These are phyloP conservation scores for Nakazawaea ernobii DNA, from an alignment of 805 yeast species.

Conservation along the genomic window DNA sequence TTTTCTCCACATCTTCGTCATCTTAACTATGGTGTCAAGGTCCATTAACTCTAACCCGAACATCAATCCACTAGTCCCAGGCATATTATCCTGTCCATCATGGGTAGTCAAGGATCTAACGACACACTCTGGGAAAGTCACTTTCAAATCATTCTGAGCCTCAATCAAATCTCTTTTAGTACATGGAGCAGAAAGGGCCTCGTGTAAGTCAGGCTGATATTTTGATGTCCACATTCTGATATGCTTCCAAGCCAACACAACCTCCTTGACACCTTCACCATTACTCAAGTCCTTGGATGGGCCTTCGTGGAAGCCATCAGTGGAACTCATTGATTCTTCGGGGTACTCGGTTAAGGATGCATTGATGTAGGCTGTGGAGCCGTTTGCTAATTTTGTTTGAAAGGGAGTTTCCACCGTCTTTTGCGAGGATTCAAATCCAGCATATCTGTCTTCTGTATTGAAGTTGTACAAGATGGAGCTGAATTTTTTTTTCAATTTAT, in stretches of 20 bases:
- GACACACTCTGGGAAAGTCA: slow-evolving; percentile 70
- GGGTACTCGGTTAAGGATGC: slow-evolving; percentile 17
- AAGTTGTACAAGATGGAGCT: slow-evolving; percentile 47
- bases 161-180: slow-evolving; percentile 67
- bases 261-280: slow-evolving; percentile 59
- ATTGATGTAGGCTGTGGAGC: slow-evolving; percentile 11
- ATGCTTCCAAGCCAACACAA: slow-evolving; percentile 75
- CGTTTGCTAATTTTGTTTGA: slow-evolving; percentile 33
- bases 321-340: slow-evolving; percentile 25
- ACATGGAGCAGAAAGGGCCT: slow-evolving; percentile 65
- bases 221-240: slow-evolving; percentile 68
- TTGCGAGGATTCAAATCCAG: slow-evolving; percentile 30
- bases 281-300: slow-evolving; percentile 26
- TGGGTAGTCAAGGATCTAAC: slow-evolving; percentile 66
- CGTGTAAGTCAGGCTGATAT: slow-evolving; percentile 65
- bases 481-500: slow-evolving; percentile 30
- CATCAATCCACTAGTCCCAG: slow-evolving; percentile 63
- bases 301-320: slow-evolving; percentile 24
- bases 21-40: slow-evolving; percentile 67
- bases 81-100: slow-evolving; percentile 81
- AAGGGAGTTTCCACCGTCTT: slow-evolving; percentile 18
- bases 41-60: slow-evolving; percentile 77
- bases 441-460: slow-evolving; percentile 64
- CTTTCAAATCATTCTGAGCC: slow-evolving; percentile 72
- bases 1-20: slow-evolving; percentile 78